Conservation (phyloP, 2,329 filamentous ascomycete genomes). For the Alternaria atra region DNA sequence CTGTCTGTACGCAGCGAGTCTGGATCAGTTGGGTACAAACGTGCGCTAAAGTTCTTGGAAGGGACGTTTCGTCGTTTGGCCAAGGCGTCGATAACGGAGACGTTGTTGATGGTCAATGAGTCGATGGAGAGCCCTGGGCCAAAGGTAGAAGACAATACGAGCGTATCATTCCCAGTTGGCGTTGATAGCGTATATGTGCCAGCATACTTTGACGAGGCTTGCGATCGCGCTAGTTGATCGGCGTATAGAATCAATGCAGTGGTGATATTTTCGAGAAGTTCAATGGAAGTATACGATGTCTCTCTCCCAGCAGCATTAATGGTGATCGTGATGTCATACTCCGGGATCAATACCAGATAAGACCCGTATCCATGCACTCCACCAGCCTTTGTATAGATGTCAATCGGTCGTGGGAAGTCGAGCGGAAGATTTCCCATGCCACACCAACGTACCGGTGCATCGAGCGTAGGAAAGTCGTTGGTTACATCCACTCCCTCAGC, state of each 20-base stretch:
- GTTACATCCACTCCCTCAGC: slow-evolving; percentile 37
- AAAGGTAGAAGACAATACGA: slow-evolving; percentile 2
- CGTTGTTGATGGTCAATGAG: slow-evolving; percentile 26
- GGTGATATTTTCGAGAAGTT: slow-evolving; percentile 23
- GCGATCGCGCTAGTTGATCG: slow-evolving; percentile 28
- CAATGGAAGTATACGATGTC: slow-evolving; percentile 16
- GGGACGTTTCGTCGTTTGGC: slow-evolving; percentile 17
- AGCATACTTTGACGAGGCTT: slow-evolving; percentile 28
- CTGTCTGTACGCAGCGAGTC: slow-evolving; percentile 22
- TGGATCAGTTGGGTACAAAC: slow-evolving; percentile 33
- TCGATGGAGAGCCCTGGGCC: slow-evolving; percentile 35
- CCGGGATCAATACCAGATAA: slow-evolving; percentile 32
- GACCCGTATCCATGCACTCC: slow-evolving; percentile 35
- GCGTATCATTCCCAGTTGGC: slow-evolving; percentile 21
- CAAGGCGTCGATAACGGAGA: slow-evolving; percentile 23
- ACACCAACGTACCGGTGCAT: slow-evolving; percentile 35
- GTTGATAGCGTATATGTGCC: slow-evolving; percentile 28
- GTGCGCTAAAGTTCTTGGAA: slow-evolving; percentile 21
- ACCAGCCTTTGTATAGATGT: slow-evolving; percentile 38
- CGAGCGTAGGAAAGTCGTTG: slow-evolving; percentile 27
- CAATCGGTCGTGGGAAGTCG: slow-evolving; percentile 28
- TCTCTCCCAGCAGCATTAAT: slow-evolving; percentile 33
- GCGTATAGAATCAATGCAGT: slow-evolving; percentile 31
- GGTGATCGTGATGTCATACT: slow-evolving; percentile 34
- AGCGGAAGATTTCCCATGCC: slow-evolving; percentile 40